Conservation (phyloP, 1,284 basidiomycete species). For the Irpex lacteus region DNA sequence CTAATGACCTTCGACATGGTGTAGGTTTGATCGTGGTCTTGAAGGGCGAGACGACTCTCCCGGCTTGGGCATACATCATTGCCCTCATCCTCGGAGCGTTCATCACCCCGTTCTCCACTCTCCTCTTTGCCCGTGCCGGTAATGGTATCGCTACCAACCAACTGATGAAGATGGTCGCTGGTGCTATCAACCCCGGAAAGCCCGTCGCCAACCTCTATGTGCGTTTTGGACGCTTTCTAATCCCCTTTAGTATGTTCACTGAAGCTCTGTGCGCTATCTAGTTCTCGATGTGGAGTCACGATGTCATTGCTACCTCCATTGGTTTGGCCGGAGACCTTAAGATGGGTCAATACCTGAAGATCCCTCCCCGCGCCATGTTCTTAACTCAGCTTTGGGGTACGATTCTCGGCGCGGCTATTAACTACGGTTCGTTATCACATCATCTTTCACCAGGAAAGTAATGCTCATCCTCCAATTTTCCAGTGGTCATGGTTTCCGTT, state of each 20-base stretch:
- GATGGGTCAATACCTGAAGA: slow-evolving; percentile 75
- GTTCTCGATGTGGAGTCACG: slow-evolving; percentile 67
- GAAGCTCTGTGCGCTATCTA: slow-evolving; percentile 17
- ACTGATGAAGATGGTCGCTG: slow-evolving; percentile 67
- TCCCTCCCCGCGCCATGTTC: slow-evolving; percentile 72
- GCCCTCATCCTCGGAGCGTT: slow-evolving; percentile 29
- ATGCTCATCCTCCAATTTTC: not conserved
- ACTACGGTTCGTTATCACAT: slow-evolving; percentile 27
- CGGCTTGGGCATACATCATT: slow-evolving; percentile 61
- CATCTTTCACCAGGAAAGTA: not conserved
- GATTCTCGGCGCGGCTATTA: slow-evolving; percentile 46
- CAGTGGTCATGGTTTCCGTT: slow-evolving; percentile 53
- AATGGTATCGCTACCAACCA: slow-evolving; percentile 58
- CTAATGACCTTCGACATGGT: not conserved
- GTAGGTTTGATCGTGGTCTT: slow-evolving; percentile 55
- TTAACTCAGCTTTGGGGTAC: slow-evolving; percentile 66
- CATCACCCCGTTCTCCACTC: slow-evolving; percentile 40
- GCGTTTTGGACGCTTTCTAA: slow-evolving; percentile 17
- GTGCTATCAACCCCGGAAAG: slow-evolving; percentile 57
- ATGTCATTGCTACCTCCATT: slow-evolving; percentile 52
- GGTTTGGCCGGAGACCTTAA: slow-evolving; percentile 59
- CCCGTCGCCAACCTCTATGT: slow-evolving; percentile 69
- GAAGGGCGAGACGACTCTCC: slow-evolving; percentile 58
- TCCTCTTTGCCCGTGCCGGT: slow-evolving; percentile 49
- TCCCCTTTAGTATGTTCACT: not conserved